A percentile compares a stretch with the other conserved stretches of the same genome.
phyloP scores from a whole-genome alignment of 2,329 filamentous ascomycete genomes.

The Hysterium pulicare region DNA sequence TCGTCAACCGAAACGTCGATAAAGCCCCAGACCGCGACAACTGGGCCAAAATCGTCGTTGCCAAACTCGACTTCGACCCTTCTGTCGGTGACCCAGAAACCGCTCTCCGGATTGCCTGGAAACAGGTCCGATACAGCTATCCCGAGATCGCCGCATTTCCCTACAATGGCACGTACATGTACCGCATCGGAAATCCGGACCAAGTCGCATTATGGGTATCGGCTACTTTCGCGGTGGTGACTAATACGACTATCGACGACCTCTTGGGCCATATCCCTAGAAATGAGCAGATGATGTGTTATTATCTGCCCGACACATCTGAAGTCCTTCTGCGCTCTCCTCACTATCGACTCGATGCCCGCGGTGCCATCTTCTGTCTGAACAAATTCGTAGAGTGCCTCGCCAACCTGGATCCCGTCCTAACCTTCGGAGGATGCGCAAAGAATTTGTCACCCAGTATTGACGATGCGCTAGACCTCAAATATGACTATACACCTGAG shows the following conservation, averaged over 20 bases:
- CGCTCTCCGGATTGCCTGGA: slow-evolving; percentile 19
- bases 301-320: slow-evolving; percentile 18
- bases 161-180: slow-evolving; percentile 21
- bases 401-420: slow-evolving; percentile 13
- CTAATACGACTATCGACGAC: slow-evolving; percentile 16
- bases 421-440: slow-evolving; percentile 20
- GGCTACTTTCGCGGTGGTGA: slow-evolving; percentile 17
- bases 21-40: slow-evolving; percentile 23
- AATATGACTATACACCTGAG: slow-evolving; percentile 12
- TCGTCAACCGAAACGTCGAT: slow-evolving; percentile 21
- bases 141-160: slow-evolving; percentile 25
- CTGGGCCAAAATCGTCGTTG: slow-evolving; percentile 23
- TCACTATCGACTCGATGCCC: slow-evolving; percentile 24
- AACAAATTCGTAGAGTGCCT: slow-evolving; percentile 20
- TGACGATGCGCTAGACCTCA: slow-evolving; percentile 17
- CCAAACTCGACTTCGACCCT: slow-evolving; percentile 20
- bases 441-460: slow-evolving; percentile 22
- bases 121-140: slow-evolving; percentile 25
- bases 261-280: slow-evolving; percentile 19
- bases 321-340: slow-evolving; percentile 23
- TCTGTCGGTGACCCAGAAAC: slow-evolving; percentile 16
- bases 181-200: slow-evolving; percentile 18
- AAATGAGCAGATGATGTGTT: slow-evolving; percentile 26
- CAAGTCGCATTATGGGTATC: slow-evolving; percentile 22
- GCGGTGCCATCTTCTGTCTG: slow-evolving; percentile 22